A percentile compares a stretch with the other conserved stretches of the same genome.
Evolutionary conservation across 257 asterid species (phyloP).

Genomic region (Ophiorrhiza pumila): DNA sequence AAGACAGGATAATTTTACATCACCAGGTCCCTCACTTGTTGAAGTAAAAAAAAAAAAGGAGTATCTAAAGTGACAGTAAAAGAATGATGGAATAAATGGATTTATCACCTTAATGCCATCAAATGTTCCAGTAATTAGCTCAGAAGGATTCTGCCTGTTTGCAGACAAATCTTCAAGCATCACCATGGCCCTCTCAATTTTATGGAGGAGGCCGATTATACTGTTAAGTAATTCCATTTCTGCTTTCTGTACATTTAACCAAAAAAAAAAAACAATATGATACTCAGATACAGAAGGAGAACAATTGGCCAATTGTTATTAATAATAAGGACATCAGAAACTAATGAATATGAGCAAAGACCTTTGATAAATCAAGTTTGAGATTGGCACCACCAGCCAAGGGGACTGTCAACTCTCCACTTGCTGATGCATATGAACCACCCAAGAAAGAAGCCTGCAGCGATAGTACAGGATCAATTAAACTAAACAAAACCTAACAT

Average conservation of each 20-base stretch:
- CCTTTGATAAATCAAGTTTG: constrained; percentile 82
- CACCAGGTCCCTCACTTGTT: background rate
- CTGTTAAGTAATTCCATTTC: constrained; percentile 57
- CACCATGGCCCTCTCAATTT: constrained; percentile 50
- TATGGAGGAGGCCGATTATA: constrained; percentile 55
- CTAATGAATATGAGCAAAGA: constrained; percentile 19
- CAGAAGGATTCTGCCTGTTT: constrained; percentile 42
- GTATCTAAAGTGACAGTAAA: background rate
- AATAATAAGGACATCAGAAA: constrained; percentile 1
- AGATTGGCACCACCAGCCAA: constrained; percentile 50
- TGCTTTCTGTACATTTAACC: constrained; percentile 51
- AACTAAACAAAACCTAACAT: constrained; percentile 5
- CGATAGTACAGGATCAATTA: constrained; percentile 18
- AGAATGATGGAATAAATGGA: background rate
- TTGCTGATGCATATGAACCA: constrained; percentile 71
- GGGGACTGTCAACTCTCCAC: constrained; percentile 68
- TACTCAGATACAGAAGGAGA: background rate
- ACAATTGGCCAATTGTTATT: background rate
- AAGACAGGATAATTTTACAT: background rate
- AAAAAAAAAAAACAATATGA: constrained; percentile 4
- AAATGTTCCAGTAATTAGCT: constrained; percentile 75
- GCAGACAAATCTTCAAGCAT: constrained; percentile 50
- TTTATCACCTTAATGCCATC: constrained; percentile 74
- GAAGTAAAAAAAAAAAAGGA: background rate
- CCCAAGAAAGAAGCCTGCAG: constrained; percentile 83